Evolutionary conservation across 2,329 filamentous ascomycete species (phyloP), one percentile per base, ranked within the genome.

Genomic region (Lomentospora prolificans): DNA sequence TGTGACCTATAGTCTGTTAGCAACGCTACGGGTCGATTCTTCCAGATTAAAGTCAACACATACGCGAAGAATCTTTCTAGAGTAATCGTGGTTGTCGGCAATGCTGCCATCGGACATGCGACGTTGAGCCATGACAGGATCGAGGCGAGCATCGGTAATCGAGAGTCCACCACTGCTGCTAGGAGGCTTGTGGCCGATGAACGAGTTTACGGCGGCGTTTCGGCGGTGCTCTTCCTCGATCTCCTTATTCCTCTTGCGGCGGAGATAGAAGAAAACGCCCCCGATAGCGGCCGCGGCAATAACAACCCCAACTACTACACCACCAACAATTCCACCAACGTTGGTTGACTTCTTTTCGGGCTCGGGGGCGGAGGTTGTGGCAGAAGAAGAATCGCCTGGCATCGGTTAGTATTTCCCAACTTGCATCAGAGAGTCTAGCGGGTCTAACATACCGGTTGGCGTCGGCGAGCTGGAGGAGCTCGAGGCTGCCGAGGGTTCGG

Each of bases 81-180:
- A 96, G 74, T 96, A 97, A 70, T 97, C 92, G 72, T 95, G 85
- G 72, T 96, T 95, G 70, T 97, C 92, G 54, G 91, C 92, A 70
- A 97, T 96, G 71, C 91, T 96, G 63, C 92, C 92, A 65, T 94
- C 89, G 72, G 92, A 96, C 74, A 92, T 81, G 70, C 91, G 83
- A 66, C 90, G 80, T 63, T 90, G 82, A 57, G 86, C 85, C 79
- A 95, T 85, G 61, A 90, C 85, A 6, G 90, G 90, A 61, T 97
- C 92, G 57, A 96, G 82, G 56, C 92, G 84, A 44, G 88, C 85
- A 67, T 97, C 92, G 12, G 83, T 83, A 72, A 89, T 85, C 8
- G 88, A 89, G 71, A 83, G 71, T 59, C 77, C 77, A 59, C 85
- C 81, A 67, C 82, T 79, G 72, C 79, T 84, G 57, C 74, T 73